Evolutionary conservation across 148 eudicot species (phyloP).

Genomic region (Heliosperma pusillum): DNA sequence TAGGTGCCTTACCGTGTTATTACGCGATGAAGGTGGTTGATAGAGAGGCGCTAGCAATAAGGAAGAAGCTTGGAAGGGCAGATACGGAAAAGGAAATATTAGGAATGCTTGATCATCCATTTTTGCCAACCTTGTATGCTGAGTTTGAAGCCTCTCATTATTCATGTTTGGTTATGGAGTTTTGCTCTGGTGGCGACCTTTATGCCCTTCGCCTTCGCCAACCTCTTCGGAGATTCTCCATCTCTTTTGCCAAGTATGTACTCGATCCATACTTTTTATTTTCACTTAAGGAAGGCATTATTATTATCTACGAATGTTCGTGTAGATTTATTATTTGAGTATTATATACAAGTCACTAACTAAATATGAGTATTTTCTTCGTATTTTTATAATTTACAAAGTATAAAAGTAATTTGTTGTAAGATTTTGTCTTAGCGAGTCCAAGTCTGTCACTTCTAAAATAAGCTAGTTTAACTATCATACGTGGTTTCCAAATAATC

Average conservation of each 20-base stretch:
- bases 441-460: too few relatives aligned
- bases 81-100: constrained; percentile 73
- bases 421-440: too few relatives aligned
- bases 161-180: constrained; percentile 81
- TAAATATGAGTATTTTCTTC: too few relatives aligned
- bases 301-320: too few relatives aligned
- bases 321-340: too few relatives aligned
- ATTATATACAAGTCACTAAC: too few relatives aligned
- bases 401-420: too few relatives aligned
- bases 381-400: too few relatives aligned
- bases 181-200: constrained; percentile 78
- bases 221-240: constrained; percentile 41
- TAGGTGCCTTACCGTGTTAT: constrained; percentile 41
- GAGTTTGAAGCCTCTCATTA: constrained; percentile 82
- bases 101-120: constrained; percentile 71
- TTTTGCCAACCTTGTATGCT: constrained; percentile 77
- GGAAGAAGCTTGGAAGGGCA: constrained; percentile 63
- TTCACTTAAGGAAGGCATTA: background rate
- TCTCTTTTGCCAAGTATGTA: constrained; percentile 67
- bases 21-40: constrained; percentile 86
- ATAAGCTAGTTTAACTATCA: too few relatives aligned
- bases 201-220: constrained; percentile 58
- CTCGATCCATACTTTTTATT: background rate
- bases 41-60: constrained; percentile 58
- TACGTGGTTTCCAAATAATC: too few relatives aligned